phyloP scores from a whole-genome alignment of 495 filamentous ascomycete species.

The Aspergillus cristatus region DNA sequence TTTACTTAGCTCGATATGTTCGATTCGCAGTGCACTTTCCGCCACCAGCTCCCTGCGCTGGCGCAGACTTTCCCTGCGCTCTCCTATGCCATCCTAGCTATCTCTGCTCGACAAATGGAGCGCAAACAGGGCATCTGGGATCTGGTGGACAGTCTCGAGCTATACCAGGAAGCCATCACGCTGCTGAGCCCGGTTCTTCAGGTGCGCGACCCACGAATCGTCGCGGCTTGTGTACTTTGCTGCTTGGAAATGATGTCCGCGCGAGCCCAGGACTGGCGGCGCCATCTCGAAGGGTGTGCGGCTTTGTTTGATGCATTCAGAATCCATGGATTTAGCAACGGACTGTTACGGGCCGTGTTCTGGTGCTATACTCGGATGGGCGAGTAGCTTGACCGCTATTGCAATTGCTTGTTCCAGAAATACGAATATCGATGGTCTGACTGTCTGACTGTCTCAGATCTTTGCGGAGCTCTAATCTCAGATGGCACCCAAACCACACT shows the following conservation, averaged over 20 bases:
- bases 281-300: slow-evolving; percentile 40
- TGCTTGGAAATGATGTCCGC: slow-evolving; percentile 44
- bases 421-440: too few species aligned
- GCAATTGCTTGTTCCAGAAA: too few species aligned
- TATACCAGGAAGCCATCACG: slow-evolving; percentile 39
- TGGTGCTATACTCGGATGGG: slow-evolving; percentile 44
- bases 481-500: slow-evolving; percentile 35
- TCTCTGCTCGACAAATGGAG: slow-evolving; percentile 35
- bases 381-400: slow-evolving; percentile 4
- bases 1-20: slow-evolving; percentile 40
- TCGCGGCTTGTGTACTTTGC: slow-evolving; percentile 33
- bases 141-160: slow-evolving; percentile 32
- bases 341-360: slow-evolving; percentile 34
- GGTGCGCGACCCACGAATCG: slow-evolving; percentile 29
- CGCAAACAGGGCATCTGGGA: slow-evolving; percentile 26
- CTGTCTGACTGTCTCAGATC: slow-evolving; percentile 17
- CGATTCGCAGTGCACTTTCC: slow-evolving; percentile 33
- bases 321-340: slow-evolving; percentile 33
- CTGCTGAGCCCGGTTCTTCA: slow-evolving; percentile 26
- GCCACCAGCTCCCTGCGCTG: slow-evolving; percentile 29
- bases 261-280: slow-evolving; percentile 34
- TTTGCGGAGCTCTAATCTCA: slow-evolving; percentile 39
- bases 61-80: slow-evolving; percentile 30
- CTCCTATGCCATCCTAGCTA: slow-evolving; percentile 31
- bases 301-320: slow-evolving; percentile 33